These are phyloP conservation scores for Trichoderma breve DNA, from an alignment of 2,329 filamentous ascomycete genomes.

Conservation along the genomic window DNA sequence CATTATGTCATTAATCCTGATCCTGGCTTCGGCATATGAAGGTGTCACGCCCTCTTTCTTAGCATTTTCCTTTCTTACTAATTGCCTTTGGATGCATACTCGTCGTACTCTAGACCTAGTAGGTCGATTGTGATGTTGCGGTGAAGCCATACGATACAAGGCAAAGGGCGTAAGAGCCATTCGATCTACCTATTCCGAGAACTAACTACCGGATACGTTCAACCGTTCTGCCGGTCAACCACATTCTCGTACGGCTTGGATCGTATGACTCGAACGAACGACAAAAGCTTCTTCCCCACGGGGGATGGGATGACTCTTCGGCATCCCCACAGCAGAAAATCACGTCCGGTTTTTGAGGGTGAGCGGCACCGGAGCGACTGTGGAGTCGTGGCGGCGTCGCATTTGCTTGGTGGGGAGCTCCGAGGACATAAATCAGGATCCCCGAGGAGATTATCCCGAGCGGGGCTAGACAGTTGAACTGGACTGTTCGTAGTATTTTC, in stretches of 20 bases:
- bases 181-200: not conserved
- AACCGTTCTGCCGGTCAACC: not conserved
- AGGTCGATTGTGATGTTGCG: not conserved
- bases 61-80: not conserved
- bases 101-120: not conserved
- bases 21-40: not conserved
- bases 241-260: not conserved
- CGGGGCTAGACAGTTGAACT: not conserved
- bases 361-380: not conserved
- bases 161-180: not conserved
- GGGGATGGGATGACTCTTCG: constrained; percentile 12
- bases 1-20: not conserved
- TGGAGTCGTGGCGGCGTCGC: not conserved
- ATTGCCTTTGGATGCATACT: not conserved
- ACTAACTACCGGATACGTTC: not conserved
- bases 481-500: not conserved
- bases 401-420: not conserved
- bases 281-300: constrained; percentile 9
- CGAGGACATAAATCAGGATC: not conserved
- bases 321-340: not conserved
- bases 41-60: not conserved
- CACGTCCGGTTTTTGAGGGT: not conserved
- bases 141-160: not conserved
- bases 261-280: not conserved
- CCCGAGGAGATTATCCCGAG: not conserved